These are phyloP conservation scores for Salix koriyanagi DNA, from an alignment of 345 rosid genomes.

Conservation along the genomic window DNA sequence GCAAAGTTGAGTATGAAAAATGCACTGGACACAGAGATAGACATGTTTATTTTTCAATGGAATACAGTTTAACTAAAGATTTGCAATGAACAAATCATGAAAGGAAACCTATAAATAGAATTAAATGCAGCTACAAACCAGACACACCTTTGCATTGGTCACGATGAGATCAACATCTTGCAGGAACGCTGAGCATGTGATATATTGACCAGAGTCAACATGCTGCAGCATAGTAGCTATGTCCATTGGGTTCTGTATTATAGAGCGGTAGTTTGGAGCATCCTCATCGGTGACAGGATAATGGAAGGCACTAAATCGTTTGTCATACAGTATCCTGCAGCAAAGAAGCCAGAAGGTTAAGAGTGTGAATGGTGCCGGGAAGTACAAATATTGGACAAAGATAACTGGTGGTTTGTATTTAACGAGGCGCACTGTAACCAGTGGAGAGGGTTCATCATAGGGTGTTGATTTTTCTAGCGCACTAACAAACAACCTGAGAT, in stretches of 20 bases:
- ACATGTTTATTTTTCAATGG: neutral
- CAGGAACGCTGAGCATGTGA: conserved; percentile 77
- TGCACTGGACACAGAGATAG: neutral
- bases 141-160: conserved; percentile 78
- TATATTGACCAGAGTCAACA: conserved; percentile 82
- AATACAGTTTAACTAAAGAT: too few species aligned
- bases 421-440: neutral
- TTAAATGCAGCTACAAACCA: neutral
- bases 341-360: neutral
- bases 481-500: too few species aligned
- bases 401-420: neutral
- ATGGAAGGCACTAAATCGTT: conserved; percentile 86
- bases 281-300: conserved; percentile 93
- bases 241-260: conserved; percentile 96
- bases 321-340: conserved; percentile 81
- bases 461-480: too few species aligned
- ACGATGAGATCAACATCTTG: conserved; percentile 91
- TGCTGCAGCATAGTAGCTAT: conserved; percentile 79
- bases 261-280: conserved; percentile 84
- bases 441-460: neutral
- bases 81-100: too few species aligned
- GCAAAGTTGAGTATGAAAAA: neutral
- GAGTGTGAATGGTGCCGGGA: neutral
- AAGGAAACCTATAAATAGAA: neutral
- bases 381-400: neutral